Evolutionary conservation across 805 yeast species (phyloP).

Genomic region (Starmerella sirachaensis): DNA sequence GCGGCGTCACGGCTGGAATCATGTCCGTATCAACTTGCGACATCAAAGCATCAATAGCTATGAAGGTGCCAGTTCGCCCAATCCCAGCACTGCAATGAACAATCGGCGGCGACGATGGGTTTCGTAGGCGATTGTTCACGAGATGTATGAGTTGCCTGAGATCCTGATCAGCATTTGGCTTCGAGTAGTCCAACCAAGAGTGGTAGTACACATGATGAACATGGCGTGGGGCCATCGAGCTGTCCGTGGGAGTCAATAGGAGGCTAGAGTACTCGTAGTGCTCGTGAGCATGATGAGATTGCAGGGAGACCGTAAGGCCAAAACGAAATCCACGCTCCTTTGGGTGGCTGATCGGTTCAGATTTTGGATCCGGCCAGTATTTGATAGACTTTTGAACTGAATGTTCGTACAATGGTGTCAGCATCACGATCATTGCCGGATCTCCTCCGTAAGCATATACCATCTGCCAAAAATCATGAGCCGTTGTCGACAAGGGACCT

Average conservation of each 20-base stretch:
- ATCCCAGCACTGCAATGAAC: slow-evolving; percentile 97
- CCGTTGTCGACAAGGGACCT: slow-evolving; percentile 69
- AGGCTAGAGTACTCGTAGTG: slow-evolving; percentile 22
- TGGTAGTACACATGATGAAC: slow-evolving; percentile 57
- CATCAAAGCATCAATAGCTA: slow-evolving; percentile 49
- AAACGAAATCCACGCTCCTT: slow-evolving; percentile 18
- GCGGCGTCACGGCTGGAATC: slow-evolving; percentile 15
- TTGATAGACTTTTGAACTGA: slow-evolving; percentile 70
- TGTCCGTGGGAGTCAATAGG: slow-evolving; percentile 18
- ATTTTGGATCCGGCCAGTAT: slow-evolving; percentile 50
- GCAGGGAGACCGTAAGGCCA: slow-evolving; percentile 17
- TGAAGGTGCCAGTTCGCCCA: slow-evolving; percentile 87
- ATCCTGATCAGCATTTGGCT: slow-evolving; percentile 33
- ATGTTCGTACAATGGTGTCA: slow-evolving; percentile 65
- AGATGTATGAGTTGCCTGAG: slow-evolving; percentile 47
- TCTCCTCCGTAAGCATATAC: slow-evolving; percentile 61
- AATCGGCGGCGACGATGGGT: slow-evolving; percentile 43
- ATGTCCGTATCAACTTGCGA: slow-evolving; percentile 22
- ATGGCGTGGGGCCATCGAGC: slow-evolving; percentile 16
- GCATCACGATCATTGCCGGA: slow-evolving; percentile 51
- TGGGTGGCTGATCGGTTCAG: slow-evolving; percentile 10
- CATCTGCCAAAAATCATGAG: slow-evolving; percentile 77
- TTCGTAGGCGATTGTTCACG: slow-evolving; percentile 35
- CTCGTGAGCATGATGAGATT: slow-evolving; percentile 16
- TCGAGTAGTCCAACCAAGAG: slow-evolving; percentile 77